Conservation (phyloP, 148 eudicot genomes). For the Suaeda aralocaspica region DNA sequence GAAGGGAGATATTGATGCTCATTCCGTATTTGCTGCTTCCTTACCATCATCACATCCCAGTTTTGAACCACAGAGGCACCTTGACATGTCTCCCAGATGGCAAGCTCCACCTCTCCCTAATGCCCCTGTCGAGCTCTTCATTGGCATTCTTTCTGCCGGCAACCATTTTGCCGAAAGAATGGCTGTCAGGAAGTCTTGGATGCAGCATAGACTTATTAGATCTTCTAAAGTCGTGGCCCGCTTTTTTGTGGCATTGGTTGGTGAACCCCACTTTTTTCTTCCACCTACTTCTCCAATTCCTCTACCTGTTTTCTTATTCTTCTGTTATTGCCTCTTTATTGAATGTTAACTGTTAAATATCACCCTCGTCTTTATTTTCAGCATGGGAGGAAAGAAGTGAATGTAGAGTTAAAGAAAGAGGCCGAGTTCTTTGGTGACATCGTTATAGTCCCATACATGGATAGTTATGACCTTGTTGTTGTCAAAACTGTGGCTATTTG, state of each 20-base stretch:
- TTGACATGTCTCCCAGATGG: conserved; percentile 68
- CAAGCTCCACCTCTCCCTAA: conserved; percentile 65
- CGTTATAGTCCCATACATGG: conserved; percentile 84
- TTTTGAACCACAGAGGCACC: conserved; percentile 68
- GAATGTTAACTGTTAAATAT: too few species aligned
- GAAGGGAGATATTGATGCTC: conserved; percentile 69
- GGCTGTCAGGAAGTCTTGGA: conserved; percentile 94
- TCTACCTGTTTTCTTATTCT: too few species aligned
- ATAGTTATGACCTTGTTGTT: conserved; percentile 85
- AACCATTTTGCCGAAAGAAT: conserved; percentile 92
- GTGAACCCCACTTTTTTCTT: conserved; percentile 19
- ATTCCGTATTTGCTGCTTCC: conserved; percentile 71
- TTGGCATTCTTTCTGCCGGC: conserved; percentile 87
- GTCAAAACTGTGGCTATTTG: conserved; percentile 87
- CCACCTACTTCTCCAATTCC: too few species aligned
- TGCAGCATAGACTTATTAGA: conserved; percentile 75
- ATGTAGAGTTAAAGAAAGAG: conserved; percentile 73
- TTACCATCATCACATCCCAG: conserved; percentile 85
- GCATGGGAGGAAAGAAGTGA: conserved; percentile 76
- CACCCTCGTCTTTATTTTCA: too few species aligned
- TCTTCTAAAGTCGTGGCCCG: conserved; percentile 75
- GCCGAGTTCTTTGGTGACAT: conserved; percentile 83
- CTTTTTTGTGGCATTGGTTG: conserved; percentile 86
- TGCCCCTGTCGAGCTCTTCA: conserved; percentile 62
- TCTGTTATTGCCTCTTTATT: too few species aligned